Conservation (phyloP, 106 monocot genomes). For the Allium sativum region DNA sequence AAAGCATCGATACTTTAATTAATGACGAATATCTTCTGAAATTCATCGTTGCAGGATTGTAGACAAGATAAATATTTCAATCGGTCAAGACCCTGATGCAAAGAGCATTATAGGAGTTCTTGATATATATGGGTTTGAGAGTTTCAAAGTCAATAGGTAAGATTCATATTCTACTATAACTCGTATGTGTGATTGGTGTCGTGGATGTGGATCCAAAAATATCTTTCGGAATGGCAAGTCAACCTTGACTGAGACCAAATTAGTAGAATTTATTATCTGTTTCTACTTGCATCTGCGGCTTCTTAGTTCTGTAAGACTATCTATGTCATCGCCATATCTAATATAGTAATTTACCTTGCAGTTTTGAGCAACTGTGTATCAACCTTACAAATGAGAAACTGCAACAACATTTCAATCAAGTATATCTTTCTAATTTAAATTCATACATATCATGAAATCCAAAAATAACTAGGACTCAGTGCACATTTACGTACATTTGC, state of each 20-base stretch:
- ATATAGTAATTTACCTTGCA: constrained; percentile 19
- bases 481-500: neutral
- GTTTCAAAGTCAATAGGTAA: constrained; percentile 94
- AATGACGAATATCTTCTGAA: neutral
- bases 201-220: too few relatives aligned
- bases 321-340: neutral
- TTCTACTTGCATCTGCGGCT: too few relatives aligned
- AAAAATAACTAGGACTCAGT: too few relatives aligned
- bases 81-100: constrained; percentile 83
- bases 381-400: constrained; percentile 93
- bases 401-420: constrained; percentile 98
- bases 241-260: too few relatives aligned
- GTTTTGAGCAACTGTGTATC: constrained; percentile 92
- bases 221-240: too few relatives aligned
- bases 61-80: constrained; percentile 91
- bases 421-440: constrained; percentile 11
- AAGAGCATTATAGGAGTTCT: constrained; percentile 82
- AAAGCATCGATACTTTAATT: too few relatives aligned
- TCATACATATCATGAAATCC: neutral
- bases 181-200: too few relatives aligned
- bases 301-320: too few relatives aligned
- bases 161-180: neutral
- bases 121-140: constrained; percentile 98
- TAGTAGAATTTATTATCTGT: too few relatives aligned
- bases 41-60: constrained; percentile 56